Evolutionary conservation across 2,329 filamentous ascomycete genomes (phyloP), one percentile per base, ranked within the genome.

Genomic region (Akanthomyces lecanii): DNA sequence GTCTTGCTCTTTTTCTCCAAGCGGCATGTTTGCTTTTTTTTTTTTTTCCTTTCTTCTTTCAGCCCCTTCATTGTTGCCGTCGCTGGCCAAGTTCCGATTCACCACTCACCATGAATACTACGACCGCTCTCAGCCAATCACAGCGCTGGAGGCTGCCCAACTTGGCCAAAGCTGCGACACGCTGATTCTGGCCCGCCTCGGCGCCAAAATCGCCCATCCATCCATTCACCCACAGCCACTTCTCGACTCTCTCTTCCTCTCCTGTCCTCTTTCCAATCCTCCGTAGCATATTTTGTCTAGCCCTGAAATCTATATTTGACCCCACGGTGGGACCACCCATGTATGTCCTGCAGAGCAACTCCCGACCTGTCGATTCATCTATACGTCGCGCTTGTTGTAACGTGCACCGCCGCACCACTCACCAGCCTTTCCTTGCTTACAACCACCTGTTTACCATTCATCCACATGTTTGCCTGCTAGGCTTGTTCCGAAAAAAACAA

Each of bases 111-210:
- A 33, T 36, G 10, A 8, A 8, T 36, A 36, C 33, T 44, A 36
- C 47, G 16, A 8, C 6, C 21, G 10, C 21, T 36, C 25, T 44
- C 40, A 14, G 58, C 58, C 58, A 61, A 61, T 61, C 58, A 61
- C 58, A 47, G 48, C 58, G 12, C 47, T 38, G 11, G 38, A 47
- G n/a, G 12, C 21, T 45, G 10, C 58, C 58, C 58, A 61, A 61
- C 28, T 61, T 23, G 58, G 58, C 38, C 58, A 61, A 61, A 52
- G 28, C 58, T 61, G 58, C 58, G 58, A 61, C 58, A 61, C 28
- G 5, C 21, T 28, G 10, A 33, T 55, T 42, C 52, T 30, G 18
- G 40, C 30, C 57, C 57, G 25, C 57, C 57, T 44, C 38, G 58
- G 58, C 58, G 58, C 48, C 58, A 51, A 61, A 56, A 10, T 7